Evolutionary conservation across 208 protist species (phyloP).

Genomic region (Angomonas ambiguus): DNA sequence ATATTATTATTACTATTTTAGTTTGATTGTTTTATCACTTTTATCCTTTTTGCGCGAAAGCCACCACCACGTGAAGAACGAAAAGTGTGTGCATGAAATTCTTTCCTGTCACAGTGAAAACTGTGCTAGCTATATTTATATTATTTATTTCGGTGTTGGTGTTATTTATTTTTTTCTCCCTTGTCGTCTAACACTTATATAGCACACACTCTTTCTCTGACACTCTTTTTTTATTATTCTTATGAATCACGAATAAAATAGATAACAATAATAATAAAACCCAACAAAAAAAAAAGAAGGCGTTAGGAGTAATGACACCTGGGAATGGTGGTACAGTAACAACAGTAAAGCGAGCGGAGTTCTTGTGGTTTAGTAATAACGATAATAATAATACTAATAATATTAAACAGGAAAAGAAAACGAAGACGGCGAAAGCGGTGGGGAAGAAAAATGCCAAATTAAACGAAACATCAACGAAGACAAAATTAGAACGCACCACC

Average conservation of each 20-base stretch:
- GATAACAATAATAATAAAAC: not conserved
- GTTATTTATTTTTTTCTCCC: not conserved
- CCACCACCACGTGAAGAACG: too few species aligned
- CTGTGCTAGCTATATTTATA: not conserved
- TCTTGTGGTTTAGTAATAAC: not conserved
- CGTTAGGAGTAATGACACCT: too few species aligned
- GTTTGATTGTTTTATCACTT: not conserved
- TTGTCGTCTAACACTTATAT: not conserved
- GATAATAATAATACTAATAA: not conserved
- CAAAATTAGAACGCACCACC: not conserved
- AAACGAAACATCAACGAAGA: not conserved
- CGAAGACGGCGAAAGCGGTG: not conserved
- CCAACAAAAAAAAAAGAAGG: not conserved
- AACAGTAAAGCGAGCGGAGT: too few species aligned
- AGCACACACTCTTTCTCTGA: not conserved
- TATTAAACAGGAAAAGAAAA: not conserved
- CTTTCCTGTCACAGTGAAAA: not conserved
- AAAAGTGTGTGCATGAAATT: not conserved
- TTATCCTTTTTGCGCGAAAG: not conserved
- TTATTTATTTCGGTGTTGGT: too few species aligned
- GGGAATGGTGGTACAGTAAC: too few species aligned
- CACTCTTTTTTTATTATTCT: not conserved
- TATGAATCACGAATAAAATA: not conserved
- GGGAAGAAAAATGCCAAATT: not conserved
- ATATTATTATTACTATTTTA: conserved; percentile 4